These are phyloP conservation scores for Neurospora sp. DNA, from an alignment of 495 filamentous ascomycete genomes.

Conservation along the genomic window DNA sequence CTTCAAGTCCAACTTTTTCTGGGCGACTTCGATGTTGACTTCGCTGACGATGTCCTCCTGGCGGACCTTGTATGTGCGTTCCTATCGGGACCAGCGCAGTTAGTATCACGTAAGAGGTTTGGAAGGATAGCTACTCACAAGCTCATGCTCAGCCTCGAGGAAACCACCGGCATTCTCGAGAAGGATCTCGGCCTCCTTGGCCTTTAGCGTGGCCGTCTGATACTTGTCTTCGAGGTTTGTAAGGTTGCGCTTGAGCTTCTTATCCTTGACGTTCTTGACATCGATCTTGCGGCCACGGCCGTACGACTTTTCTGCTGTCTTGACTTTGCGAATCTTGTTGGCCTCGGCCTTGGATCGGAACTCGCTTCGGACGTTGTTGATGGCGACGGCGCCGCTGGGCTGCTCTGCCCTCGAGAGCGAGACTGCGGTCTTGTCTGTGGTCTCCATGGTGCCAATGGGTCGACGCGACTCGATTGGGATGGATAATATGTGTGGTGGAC, in stretches of 20 bases:
- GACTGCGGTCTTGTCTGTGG: slow-evolving; percentile 10
- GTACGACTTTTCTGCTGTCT: slow-evolving; percentile 67
- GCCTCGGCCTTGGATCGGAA: slow-evolving; percentile 32
- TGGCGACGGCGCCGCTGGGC: slow-evolving; percentile 36
- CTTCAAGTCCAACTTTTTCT: slow-evolving; percentile 86
- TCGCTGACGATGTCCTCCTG: slow-evolving; percentile 75
- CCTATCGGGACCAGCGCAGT: slow-evolving; percentile 16
- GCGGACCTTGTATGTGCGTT: slow-evolving; percentile 81
- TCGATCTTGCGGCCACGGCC: slow-evolving; percentile 69
- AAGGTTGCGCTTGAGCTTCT: slow-evolving; percentile 77
- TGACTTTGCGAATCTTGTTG: slow-evolving; percentile 32
- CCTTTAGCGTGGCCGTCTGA: slow-evolving; percentile 65
- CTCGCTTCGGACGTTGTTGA: slow-evolving; percentile 35
- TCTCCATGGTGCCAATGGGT: slow-evolving; percentile 14
- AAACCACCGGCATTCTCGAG: slow-evolving; percentile 82
- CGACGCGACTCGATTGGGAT: not conserved
- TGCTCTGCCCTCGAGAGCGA: slow-evolving; percentile 13
- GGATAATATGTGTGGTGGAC: not conserved
- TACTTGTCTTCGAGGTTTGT: slow-evolving; percentile 70
- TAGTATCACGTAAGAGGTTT: not conserved
- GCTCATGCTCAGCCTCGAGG: slow-evolving; percentile 75
- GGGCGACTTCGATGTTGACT: slow-evolving; percentile 71
- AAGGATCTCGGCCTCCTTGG: slow-evolving; percentile 91
- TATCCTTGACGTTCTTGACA: slow-evolving; percentile 55
- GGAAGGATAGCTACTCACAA: slow-evolving; percentile 20